Evolutionary conservation across 805 yeast species (phyloP).

Genomic region (Ogataea wickerhamii): DNA sequence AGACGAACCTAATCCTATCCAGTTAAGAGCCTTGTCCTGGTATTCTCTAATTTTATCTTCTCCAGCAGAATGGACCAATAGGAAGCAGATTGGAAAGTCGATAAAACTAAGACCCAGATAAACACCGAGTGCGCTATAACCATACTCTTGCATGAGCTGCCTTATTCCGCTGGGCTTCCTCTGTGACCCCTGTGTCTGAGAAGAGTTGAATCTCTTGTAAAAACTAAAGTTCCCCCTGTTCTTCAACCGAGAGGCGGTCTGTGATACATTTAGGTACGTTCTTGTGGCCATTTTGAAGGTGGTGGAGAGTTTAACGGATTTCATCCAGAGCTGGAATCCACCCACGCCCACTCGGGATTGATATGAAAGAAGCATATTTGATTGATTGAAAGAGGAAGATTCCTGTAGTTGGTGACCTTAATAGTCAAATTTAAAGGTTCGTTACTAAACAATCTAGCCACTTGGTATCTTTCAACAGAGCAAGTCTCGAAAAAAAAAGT

Average conservation of each 20-base stretch:
- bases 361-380: too few relatives aligned
- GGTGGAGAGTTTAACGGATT: background rate
- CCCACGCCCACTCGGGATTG: too few relatives aligned
- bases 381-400: too few relatives aligned
- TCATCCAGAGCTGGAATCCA: too few relatives aligned
- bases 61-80: slow-evolving; percentile 82
- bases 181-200: slow-evolving; percentile 7
- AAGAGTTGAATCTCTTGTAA: slow-evolving; percentile 18
- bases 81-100: slow-evolving; percentile 80
- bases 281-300: background rate
- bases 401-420: too few relatives aligned
- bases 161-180: slow-evolving; percentile 48
- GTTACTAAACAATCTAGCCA: too few relatives aligned
- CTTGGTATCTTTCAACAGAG: too few relatives aligned
- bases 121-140: slow-evolving; percentile 86
- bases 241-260: background rate
- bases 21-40: slow-evolving; percentile 56
- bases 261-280: background rate
- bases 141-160: slow-evolving; percentile 77
- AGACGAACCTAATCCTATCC: slow-evolving; percentile 57
- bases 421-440: too few relatives aligned
- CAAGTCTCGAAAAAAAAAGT: too few relatives aligned
- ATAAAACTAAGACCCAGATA: slow-evolving; percentile 68
- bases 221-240: background rate
- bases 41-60: slow-evolving; percentile 71